phyloP scores from a whole-genome alignment of 2,329 filamentous ascomycete species.

The Helicocarpus griseus region DNA sequence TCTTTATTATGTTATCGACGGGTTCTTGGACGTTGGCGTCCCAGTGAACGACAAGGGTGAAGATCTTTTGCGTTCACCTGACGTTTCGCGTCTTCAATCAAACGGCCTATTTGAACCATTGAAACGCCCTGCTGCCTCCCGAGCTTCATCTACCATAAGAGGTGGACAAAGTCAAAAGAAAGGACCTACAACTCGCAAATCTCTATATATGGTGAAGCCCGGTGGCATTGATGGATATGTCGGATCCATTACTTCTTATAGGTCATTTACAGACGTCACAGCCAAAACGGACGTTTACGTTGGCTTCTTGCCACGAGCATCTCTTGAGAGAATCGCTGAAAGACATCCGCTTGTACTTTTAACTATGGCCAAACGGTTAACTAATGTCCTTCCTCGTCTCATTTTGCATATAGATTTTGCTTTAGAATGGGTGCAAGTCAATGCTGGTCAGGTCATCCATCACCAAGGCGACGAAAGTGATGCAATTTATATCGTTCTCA shows the following conservation, averaged over 20 bases:
- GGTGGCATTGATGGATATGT: slow-evolving; percentile 91
- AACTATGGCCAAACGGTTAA: slow-evolving; percentile 92
- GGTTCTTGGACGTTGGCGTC: slow-evolving; percentile 90
- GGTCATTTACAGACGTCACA: slow-evolving; percentile 92
- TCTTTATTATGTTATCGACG: slow-evolving; percentile 94
- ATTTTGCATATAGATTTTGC: slow-evolving; percentile 97
- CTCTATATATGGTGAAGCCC: slow-evolving; percentile 84
- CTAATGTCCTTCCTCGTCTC: slow-evolving; percentile 74
- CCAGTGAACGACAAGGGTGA: slow-evolving; percentile 53
- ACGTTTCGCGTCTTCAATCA: slow-evolving; percentile 16
- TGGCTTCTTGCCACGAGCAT: slow-evolving; percentile 76
- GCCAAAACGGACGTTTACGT: slow-evolving; percentile 98
- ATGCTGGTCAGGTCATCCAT: slow-evolving; percentile 88
- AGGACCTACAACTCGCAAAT: slow-evolving; percentile 47
- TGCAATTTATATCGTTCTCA: slow-evolving; percentile 95
- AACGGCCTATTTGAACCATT: slow-evolving; percentile 38
- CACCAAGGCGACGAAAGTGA: slow-evolving; percentile 93
- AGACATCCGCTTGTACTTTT: slow-evolving; percentile 83
- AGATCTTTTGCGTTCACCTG: slow-evolving; percentile 29
- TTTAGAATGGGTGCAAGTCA: slow-evolving; percentile 95
- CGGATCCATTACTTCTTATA: slow-evolving; percentile 85
- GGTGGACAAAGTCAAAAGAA: slow-evolving; percentile 25
- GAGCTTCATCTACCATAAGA: slow-evolving; percentile 18
- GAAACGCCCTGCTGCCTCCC: slow-evolving; percentile 37
- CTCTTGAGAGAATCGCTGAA: slow-evolving; percentile 86